These are phyloP conservation scores for Lentinula sp. DNA, from an alignment of 768 basidiomycete genomes.

Conservation along the genomic window DNA sequence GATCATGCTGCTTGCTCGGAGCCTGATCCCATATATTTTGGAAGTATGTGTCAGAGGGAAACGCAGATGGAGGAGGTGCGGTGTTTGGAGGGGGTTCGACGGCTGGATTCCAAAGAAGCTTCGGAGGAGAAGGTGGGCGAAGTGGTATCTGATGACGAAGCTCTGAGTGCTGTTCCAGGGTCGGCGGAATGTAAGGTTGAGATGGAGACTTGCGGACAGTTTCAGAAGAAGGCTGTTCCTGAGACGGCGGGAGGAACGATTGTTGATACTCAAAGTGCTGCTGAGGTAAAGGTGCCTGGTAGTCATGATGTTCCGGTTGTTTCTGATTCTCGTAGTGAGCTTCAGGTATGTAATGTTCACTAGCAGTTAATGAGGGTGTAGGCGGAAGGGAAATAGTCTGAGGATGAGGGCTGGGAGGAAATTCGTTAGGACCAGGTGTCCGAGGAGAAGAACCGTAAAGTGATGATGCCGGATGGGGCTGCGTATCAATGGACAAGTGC, in stretches of 20 bases:
- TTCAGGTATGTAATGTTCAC: not conserved
- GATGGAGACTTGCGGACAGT: slow-evolving; percentile 17
- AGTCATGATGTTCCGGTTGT: not conserved
- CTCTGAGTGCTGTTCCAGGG: slow-evolving; percentile 16
- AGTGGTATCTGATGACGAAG: slow-evolving; percentile 19
- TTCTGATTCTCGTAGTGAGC: not conserved
- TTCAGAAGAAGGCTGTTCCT: slow-evolving; percentile 15
- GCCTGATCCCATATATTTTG: slow-evolving; percentile 83
- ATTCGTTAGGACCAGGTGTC: slow-evolving; percentile 56
- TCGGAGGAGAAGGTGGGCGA: slow-evolving; percentile 54
- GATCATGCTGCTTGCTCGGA: slow-evolving; percentile 32
- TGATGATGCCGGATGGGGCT: not conserved
- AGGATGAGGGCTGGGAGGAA: slow-evolving; percentile 58
- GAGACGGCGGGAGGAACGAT: slow-evolving; percentile 14
- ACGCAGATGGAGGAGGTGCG: slow-evolving; percentile 47
- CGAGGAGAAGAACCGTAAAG: slow-evolving; percentile 27
- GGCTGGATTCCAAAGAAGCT: slow-evolving; percentile 77
- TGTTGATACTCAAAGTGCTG: slow-evolving; percentile 2
- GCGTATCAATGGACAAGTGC: not conserved
- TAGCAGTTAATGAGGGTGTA: not conserved
- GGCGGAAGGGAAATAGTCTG: slow-evolving; percentile 42
- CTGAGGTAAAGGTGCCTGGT: not conserved
- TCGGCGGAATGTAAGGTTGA: slow-evolving; percentile 14
- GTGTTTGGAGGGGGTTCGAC: slow-evolving; percentile 71
- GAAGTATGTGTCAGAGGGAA: slow-evolving; percentile 74